Base-by-base conservation (phyloP, 306 rosid species). In the Canavalia gladiata region DNA sequence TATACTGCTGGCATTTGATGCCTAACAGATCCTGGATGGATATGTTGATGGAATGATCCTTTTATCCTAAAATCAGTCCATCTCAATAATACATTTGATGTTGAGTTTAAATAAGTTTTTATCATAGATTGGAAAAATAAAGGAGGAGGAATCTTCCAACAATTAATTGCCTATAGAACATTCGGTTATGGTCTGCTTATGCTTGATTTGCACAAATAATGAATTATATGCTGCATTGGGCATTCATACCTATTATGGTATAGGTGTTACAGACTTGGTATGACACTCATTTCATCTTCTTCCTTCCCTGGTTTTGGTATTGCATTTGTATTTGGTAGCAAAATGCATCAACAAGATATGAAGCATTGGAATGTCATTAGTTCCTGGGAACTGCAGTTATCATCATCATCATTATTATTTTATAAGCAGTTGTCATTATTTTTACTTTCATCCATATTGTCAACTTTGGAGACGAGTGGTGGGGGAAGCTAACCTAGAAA, bases 171-270 rank as follows among this genome's bases (percentile, higher is more conserved):
- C 46, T 78, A 55, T 31, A 68, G 28, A 54, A 13, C 12, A 67
- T 28, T 34, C 28, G n/a, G 34, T 72, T 31, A 42, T 52, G 74
- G 65, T 62, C 74, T 50, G 72, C n/a, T 72, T 47, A 64, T 73
- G 60, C 67, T 42, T 43, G 71, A 74, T 81, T 74, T 39, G 43
- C 45, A 43, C 65, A 69, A 33, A 33, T 58, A 54, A 64, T 62
- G 67, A 72, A 63, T 60, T 49, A 34, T 50, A 47, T 34, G 51
- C 8, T 72, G 12, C 79, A 49, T 30, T 72, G 59, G 63, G 25
- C 71, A 52, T 51, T 33, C 70, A 72, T 50, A 35, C 74, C 67
- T 72, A 41, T 62, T 41, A 49, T 42, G 31, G 42, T 41, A 60
- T 25, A 39, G 49, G 4, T 77, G 45, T 29, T 59, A 50, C 30